Percentiles rank a stretch among this genome's conserved stretches.
These are phyloP conservation scores for Aspergillus persii DNA, from an alignment of 2,329 filamentous ascomycete species.

Conservation along the genomic window DNA sequence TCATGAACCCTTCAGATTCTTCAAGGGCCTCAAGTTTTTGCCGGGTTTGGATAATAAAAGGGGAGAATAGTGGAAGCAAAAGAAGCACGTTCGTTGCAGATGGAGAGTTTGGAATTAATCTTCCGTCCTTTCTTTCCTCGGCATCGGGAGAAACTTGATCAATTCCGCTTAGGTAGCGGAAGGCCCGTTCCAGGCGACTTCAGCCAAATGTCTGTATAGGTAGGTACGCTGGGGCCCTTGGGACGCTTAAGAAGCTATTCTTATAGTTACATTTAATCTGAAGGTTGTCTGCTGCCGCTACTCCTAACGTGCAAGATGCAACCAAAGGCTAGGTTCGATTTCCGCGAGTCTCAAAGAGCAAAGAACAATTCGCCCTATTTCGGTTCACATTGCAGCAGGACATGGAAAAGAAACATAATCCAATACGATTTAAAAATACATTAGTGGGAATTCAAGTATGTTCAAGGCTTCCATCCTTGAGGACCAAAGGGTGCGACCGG, in stretches of 20 bases:
- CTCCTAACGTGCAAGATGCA: background rate
- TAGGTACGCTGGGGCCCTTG: too few relatives aligned
- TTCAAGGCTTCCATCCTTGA: background rate
- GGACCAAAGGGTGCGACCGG: background rate
- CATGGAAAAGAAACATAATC: background rate
- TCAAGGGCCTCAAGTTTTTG: slow-evolving; percentile 1
- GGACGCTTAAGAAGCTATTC: background rate
- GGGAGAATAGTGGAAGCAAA: background rate
- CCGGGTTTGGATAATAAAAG: slow-evolving; percentile 1
- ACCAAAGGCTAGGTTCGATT: background rate
- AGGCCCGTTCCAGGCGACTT: too few relatives aligned
- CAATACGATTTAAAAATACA: slow-evolving; percentile 28
- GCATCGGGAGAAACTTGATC: background rate
- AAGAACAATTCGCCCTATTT: too few relatives aligned
- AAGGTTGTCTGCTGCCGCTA: background rate
- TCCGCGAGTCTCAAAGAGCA: background rate
- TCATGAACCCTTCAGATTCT: slow-evolving; percentile 37
- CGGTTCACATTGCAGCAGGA: background rate
- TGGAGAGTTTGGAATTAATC: background rate
- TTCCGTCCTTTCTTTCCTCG: background rate
- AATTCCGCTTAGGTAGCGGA: background rate
- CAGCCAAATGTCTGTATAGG: too few relatives aligned
- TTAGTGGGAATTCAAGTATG: background rate
- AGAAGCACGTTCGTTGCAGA: background rate
- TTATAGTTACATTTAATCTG: background rate